Conservation (phyloP, 78 protist genomes). For the Chrysochromulina parva region DNA sequence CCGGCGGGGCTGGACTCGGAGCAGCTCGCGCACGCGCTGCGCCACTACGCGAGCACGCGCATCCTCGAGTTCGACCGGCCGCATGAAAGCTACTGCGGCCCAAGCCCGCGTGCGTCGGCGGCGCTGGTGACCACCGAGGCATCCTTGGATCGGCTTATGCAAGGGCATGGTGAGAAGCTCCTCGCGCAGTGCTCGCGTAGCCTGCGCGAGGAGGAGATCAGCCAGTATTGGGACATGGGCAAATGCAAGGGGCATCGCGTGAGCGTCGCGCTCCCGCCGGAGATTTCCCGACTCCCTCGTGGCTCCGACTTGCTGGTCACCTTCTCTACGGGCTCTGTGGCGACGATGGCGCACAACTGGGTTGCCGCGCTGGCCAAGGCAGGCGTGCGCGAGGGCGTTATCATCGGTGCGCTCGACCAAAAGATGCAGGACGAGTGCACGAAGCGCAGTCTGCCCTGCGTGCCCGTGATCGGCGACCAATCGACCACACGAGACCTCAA, state of each 20-base stretch:
- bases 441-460: not conserved
- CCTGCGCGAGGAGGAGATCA: not conserved
- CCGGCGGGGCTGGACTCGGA: not conserved
- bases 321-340: not conserved
- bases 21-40: not conserved
- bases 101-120: not conserved
- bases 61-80: not conserved
- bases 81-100: not conserved
- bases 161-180: not conserved
- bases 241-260: not conserved
- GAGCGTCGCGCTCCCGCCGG: not conserved
- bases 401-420: constrained; percentile 18
- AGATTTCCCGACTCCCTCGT: not conserved
- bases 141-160: too few species aligned
- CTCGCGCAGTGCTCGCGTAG: not conserved
- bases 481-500: not conserved
- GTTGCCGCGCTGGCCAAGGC: too few species aligned
- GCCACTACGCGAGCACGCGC: constrained; percentile 8
- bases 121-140: too few species aligned
- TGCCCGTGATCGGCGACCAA: not conserved
- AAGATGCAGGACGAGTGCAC: not conserved
- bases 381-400: not conserved
- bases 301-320: constrained; percentile 23
- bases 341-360: constrained; percentile 21
- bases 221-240: not conserved